These are phyloP conservation scores for Litchi chinensis DNA, from an alignment of 345 rosid genomes.

Conservation along the genomic window DNA sequence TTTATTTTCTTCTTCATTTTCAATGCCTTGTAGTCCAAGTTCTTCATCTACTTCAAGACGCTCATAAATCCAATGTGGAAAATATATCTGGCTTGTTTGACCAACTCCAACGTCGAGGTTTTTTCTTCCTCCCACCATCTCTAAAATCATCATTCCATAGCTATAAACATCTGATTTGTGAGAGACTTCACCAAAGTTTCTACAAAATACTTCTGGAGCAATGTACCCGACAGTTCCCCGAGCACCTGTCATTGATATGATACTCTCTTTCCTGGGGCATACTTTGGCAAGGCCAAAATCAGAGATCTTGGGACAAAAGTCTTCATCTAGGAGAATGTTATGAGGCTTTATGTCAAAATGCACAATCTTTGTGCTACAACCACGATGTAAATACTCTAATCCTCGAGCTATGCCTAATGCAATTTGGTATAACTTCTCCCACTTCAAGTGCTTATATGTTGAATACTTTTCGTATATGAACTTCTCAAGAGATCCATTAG, in stretches of 20 bases:
- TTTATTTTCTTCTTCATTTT: background rate
- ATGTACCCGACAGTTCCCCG: background rate
- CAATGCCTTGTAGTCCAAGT: background rate
- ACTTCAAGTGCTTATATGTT: background rate
- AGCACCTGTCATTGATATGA: background rate
- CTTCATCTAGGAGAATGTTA: background rate
- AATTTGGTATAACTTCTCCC: background rate
- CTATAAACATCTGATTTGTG: slow-evolving; percentile 5
- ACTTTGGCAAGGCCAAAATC: background rate
- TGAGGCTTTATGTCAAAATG: background rate
- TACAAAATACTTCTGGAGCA: background rate
- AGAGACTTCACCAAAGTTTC: background rate
- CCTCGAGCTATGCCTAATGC: background rate
- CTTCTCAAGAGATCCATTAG: background rate
- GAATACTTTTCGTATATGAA: background rate
- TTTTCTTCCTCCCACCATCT: background rate
- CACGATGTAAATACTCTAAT: background rate
- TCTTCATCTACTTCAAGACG: background rate
- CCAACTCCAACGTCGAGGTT: background rate
- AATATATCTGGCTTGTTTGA: background rate
- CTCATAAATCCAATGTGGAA: background rate
- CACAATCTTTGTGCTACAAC: background rate
- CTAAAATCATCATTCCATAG: background rate
- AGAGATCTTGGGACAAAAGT: background rate
- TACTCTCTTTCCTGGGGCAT: background rate